These are phyloP conservation scores for Apiotrichum veenhuisii DNA, from an alignment of 1,284 basidiomycete genomes.

Conservation along the genomic window DNA sequence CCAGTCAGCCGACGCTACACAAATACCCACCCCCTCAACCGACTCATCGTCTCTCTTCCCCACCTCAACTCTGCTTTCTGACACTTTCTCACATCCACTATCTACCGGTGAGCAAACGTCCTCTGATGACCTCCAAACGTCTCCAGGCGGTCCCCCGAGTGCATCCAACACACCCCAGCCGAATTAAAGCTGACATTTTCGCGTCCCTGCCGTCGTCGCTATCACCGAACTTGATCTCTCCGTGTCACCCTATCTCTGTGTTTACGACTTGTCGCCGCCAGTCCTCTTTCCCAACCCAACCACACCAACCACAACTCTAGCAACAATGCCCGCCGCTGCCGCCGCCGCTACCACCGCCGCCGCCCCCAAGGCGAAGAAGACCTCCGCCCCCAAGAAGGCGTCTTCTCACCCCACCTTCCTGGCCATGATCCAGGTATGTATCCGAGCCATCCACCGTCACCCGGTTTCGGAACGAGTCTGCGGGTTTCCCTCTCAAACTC, in stretches of 20 bases:
- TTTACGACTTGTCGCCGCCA: constrained; percentile 1
- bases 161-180: neutral
- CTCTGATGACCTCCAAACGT: neutral
- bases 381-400: constrained; percentile 36
- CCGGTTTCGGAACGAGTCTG: neutral
- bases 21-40: constrained; percentile 4
- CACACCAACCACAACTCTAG: neutral
- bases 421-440: constrained; percentile 51
- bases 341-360: constrained; percentile 19
- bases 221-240: neutral
- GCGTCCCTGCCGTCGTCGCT: constrained; percentile 2
- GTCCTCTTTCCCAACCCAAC: constrained; percentile 1
- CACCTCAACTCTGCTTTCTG: neutral
- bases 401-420: constrained; percentile 50
- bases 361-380: constrained; percentile 32
- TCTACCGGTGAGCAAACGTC: neutral
- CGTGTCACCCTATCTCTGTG: neutral
- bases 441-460: neutral
- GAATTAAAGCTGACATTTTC: constrained; percentile 10
- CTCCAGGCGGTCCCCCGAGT: neutral
- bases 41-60: constrained; percentile 3
- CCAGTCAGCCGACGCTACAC: neutral
- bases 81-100: neutral
- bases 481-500: neutral
- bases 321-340: constrained; percentile 42